Evolutionary conservation across 805 yeast genomes (phyloP).

Genomic region (Nakazawaea ernobii): DNA sequence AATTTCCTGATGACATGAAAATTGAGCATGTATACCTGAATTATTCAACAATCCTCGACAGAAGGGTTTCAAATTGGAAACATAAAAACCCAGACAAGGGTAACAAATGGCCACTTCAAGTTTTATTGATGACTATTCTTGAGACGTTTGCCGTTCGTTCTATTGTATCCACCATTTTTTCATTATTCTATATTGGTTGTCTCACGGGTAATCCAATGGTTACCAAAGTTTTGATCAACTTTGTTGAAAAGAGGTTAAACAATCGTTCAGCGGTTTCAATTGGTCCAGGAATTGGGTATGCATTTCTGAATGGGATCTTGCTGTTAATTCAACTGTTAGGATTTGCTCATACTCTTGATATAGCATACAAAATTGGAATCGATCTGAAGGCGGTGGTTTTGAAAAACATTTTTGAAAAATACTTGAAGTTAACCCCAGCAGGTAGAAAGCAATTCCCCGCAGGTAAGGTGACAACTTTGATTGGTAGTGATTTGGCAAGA

Average conservation of each 20-base stretch:
- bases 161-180: constrained; percentile 33
- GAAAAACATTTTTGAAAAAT: constrained; percentile 61
- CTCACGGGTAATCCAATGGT: constrained; percentile 57
- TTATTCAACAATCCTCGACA: constrained; percentile 29
- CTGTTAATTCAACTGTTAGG: constrained; percentile 40
- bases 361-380: constrained; percentile 58
- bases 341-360: constrained; percentile 60
- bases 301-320: constrained; percentile 60
- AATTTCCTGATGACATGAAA: constrained; percentile 33
- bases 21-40: constrained; percentile 31
- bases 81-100: constrained; percentile 28
- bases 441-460: constrained; percentile 57
- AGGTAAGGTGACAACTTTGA: constrained; percentile 67
- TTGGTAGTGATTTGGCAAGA: constrained; percentile 81
- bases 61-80: constrained; percentile 18
- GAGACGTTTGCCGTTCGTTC: constrained; percentile 37
- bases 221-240: constrained; percentile 57
- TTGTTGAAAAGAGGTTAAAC: constrained; percentile 45
- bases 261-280: constrained; percentile 32
- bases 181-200: constrained; percentile 39
- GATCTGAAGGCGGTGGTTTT: constrained; percentile 65
- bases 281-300: constrained; percentile 69
- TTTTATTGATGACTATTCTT: constrained; percentile 36
- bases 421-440: constrained; percentile 51
- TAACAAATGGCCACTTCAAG: constrained; percentile 29